These are phyloP conservation scores for Spiromastix sp. DNA, from an alignment of 2,329 filamentous ascomycete genomes.

Conservation along the genomic window DNA sequence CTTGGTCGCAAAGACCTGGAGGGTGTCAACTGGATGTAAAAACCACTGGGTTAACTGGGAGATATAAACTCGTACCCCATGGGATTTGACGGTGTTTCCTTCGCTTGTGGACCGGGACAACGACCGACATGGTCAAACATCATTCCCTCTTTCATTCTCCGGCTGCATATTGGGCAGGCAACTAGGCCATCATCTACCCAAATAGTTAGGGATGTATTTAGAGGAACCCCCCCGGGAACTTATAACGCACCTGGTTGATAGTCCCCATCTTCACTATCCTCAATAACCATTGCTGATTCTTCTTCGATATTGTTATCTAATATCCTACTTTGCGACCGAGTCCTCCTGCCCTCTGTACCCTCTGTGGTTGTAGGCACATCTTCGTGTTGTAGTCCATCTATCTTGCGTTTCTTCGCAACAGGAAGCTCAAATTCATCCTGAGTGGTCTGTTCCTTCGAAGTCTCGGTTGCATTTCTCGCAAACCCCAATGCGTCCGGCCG, in stretches of 20 bases:
- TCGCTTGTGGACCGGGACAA: conserved; percentile 33
- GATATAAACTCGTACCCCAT: conserved; percentile 4
- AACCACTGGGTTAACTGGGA: too few species aligned
- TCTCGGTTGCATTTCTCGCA: conserved; percentile 37
- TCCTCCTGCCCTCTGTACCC: conserved; percentile 21
- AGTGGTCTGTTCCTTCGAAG: conserved; percentile 41
- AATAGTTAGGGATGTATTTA: too few species aligned
- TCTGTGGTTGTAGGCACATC: conserved; percentile 25
- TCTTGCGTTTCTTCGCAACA: conserved; percentile 25
- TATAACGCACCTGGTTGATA: conserved; percentile 24
- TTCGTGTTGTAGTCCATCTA: conserved; percentile 23
- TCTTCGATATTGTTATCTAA: conserved; percentile 9
- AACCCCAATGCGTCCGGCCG: conserved; percentile 54
- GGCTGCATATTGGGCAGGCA: conserved; percentile 70
- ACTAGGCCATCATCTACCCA: conserved; percentile 61
- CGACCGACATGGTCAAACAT: conserved; percentile 76
- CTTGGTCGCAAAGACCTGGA: conserved; percentile 1
- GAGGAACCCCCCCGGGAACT: not conserved
- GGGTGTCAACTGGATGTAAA: not conserved
- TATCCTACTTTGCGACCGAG: conserved; percentile 23
- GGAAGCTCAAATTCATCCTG: conserved; percentile 31
- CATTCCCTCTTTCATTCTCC: conserved; percentile 65
- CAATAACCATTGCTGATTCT: conserved; percentile 21
- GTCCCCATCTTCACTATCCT: conserved; percentile 33
- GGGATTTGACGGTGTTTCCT: not conserved